Conservation (phyloP, 1,139 yeast species). For the Magnusiomyces sp. region DNA sequence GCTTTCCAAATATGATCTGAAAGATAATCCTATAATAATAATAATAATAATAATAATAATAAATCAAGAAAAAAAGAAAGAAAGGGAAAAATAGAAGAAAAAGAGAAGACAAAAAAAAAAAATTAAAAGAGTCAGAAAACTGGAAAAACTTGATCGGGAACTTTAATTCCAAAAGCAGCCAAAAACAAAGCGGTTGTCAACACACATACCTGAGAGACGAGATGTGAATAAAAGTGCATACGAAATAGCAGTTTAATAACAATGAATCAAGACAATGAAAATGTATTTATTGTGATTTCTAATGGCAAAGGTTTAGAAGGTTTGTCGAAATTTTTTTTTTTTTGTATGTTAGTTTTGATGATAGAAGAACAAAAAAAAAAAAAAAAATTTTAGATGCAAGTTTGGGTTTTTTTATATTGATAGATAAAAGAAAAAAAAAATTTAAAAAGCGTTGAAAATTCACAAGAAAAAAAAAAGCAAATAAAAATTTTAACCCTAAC, state of each 20-base stretch:
- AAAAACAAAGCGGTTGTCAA: background rate
- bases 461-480: background rate
- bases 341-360: background rate
- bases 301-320: too few species aligned
- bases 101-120: too few species aligned
- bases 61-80: background rate
- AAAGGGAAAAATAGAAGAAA: background rate
- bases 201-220: conserved; percentile 3
- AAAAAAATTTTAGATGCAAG: background rate
- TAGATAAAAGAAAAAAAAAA: background rate
- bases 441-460: background rate
- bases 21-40: conserved; percentile 8
- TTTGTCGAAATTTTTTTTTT: too few species aligned
- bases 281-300: too few species aligned
- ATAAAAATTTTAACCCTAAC: background rate
- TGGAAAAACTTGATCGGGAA: too few species aligned
- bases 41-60: background rate
- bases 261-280: too few species aligned
- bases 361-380: background rate
- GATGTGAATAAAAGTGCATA: conserved; percentile 1
- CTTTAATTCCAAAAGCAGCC: too few species aligned
- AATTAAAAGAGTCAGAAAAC: too few species aligned
- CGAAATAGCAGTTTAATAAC: background rate
- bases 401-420: background rate
- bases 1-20: conserved; percentile 14